Evolutionary conservation across 768 basidiomycete species (phyloP).

Genomic region (Tricholoma saponaceum): DNA sequence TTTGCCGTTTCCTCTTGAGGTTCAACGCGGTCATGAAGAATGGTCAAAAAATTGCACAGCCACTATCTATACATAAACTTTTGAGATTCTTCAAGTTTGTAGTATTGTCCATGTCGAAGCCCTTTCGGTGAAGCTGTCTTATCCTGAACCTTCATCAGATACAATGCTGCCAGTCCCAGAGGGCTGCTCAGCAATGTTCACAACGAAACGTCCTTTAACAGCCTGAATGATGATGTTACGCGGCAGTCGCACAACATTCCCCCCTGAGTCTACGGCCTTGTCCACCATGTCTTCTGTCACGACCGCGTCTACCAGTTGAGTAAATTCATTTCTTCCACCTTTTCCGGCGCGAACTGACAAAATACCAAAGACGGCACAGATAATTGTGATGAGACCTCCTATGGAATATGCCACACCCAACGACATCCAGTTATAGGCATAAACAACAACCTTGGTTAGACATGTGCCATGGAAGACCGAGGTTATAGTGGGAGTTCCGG

Average conservation of each 20-base stretch:
- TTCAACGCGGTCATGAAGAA: constrained; percentile 16
- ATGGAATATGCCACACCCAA: too few relatives aligned
- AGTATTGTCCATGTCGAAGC: too few relatives aligned
- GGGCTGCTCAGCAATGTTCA: neutral
- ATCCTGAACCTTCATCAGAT: too few relatives aligned
- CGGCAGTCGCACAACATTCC: neutral
- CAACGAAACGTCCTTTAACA: neutral
- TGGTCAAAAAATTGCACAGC: constrained; percentile 27
- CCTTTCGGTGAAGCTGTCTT: too few relatives aligned
- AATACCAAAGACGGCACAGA: too few relatives aligned
- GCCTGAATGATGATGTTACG: neutral
- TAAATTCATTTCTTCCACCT: neutral
- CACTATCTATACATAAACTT: constrained; percentile 10
- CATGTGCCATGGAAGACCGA: neutral
- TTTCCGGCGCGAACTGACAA: neutral
- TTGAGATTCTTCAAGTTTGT: too few relatives aligned
- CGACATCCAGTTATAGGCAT: too few relatives aligned
- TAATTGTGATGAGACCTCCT: too few relatives aligned
- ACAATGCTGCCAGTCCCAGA: too few relatives aligned
- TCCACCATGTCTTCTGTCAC: neutral
- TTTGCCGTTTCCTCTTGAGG: constrained; percentile 25
- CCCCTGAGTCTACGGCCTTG: neutral
- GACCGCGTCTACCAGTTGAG: neutral
- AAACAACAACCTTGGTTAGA: too few relatives aligned
- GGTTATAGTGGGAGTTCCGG: neutral